Percentiles rank a stretch among this genome's conserved stretches.
Conservation (phyloP, 2,329 filamentous ascomycete genomes). For the Fusarium mexicanum region DNA sequence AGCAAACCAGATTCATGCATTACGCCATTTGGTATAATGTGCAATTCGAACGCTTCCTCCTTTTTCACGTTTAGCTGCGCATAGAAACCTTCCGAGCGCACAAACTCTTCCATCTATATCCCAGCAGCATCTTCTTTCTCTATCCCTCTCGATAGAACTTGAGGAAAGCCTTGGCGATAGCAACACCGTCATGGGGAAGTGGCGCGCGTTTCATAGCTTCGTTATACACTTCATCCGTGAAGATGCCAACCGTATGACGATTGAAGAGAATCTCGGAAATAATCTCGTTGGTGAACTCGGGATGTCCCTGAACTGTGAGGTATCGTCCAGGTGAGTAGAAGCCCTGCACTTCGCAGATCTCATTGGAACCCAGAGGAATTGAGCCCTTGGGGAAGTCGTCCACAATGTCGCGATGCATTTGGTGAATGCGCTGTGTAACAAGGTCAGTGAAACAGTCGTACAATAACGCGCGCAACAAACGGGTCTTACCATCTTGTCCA, state of each 20-base stretch:
- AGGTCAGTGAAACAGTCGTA: slow-evolving; percentile 69
- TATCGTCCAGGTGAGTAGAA: slow-evolving; percentile 53
- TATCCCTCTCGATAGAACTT: slow-evolving; percentile 73
- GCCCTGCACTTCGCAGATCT: slow-evolving; percentile 54
- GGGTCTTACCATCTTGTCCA: slow-evolving; percentile 47
- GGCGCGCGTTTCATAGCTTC: slow-evolving; percentile 74
- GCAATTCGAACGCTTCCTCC: slow-evolving; percentile 7
- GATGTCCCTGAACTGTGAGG: slow-evolving; percentile 59
- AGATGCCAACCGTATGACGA: slow-evolving; percentile 73
- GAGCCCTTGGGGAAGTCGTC: slow-evolving; percentile 51
- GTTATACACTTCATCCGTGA: slow-evolving; percentile 73
- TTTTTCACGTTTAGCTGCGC: not conserved
- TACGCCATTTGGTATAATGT: not conserved
- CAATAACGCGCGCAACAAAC: slow-evolving; percentile 54
- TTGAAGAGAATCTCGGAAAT: slow-evolving; percentile 53
- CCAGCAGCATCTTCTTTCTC: not conserved
- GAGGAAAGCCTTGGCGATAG: slow-evolving; percentile 78
- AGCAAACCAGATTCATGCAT: slow-evolving; percentile 6
- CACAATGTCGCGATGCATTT: slow-evolving; percentile 60
- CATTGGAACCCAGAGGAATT: slow-evolving; percentile 53
- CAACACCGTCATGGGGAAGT: slow-evolving; percentile 81
- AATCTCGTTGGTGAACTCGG: slow-evolving; percentile 55
- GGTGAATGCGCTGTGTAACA: slow-evolving; percentile 51
- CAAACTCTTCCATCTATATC: not conserved
- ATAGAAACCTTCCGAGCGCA: not conserved